Base-by-base conservation (phyloP, 768 basidiomycete species). In the Dentipellis sp. region DNA sequence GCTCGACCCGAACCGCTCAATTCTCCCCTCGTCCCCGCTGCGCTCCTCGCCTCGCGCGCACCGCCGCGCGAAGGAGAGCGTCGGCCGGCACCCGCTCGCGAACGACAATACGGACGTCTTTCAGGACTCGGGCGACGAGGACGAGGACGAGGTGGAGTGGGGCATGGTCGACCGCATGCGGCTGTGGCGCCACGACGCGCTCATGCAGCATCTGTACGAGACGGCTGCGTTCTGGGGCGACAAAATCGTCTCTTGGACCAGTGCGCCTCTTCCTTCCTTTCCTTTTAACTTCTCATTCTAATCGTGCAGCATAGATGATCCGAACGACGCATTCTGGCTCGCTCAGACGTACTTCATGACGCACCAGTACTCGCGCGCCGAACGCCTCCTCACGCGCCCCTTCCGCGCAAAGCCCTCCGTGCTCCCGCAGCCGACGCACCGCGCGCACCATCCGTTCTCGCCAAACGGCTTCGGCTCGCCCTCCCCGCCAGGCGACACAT, bases 151-250 rank as follows among this genome's bases (percentile, higher is more conserved):
- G 42, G 76, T 79, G 48, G 83, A 87, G 61, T 94, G 90, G 91
- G 83, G 83, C 1, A 84, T 91, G 77, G 84, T 98, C 3, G 94
- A 97, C 71, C 81, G 94, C 34, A 94, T 99, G 92, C 78, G 97
- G 56, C 73, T 93, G 46, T 98, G 95, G 95, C 76, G 97, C 42
- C 94, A 98, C 66, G 97, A 98, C 72, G 95, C 97, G 42, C 80
- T 99, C 61, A 94, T 94, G 85, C 97, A 98, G 70, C 97, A 99
- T 75, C 73, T 99, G 11, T 97, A 98, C 69, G 91, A 93, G 61
- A 97, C 94, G 0, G 95, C 97, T 2, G 87, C 89, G 5, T 98
- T 97, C 68, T 99, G 97, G 97, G 97, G 97, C 4, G 93, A 95
- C 74, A 98, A 99, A 70, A 84, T 98, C 48, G 75, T 97, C 49